Evolutionary conservation across 228 moss, liverwort and hornwort species (phyloP), one percentile per base, ranked within the genome.

Genomic region (Sphagnum magellanicum): DNA sequence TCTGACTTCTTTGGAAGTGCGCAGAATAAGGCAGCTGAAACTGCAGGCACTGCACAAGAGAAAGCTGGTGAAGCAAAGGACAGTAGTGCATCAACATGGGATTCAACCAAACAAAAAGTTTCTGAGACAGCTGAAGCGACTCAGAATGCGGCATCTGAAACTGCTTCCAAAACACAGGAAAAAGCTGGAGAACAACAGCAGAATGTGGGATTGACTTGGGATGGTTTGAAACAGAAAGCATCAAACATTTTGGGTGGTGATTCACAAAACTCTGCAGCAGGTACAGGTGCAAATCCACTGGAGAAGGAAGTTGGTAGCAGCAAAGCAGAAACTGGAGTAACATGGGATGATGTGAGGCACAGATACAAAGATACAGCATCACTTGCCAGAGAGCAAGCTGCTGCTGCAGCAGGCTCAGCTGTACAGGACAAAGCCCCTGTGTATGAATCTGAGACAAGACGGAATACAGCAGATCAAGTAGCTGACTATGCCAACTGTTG

Each of bases 401-500:
- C 71, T 15, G 69, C 16, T 48, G 71, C 52, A 4, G 1, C 17
- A 16, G 49, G 0, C 6, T 17, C 4, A 68, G 17, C 55, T 50
- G 32, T 32, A 32, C 32, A 32, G 32, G 32, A 32, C 32, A 64
- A 52, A 0, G 72, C 76, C 4, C 16, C 74, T 16, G 76, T 72
- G 0, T 85, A 76, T 4, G 71, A 81, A 6, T 85, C 79, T 4
- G 81, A 85, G 70, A 85, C 81, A 4, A 72, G 84, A 51, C 74
- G 84, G 8, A 81, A 76, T 13, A 81, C 84, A 57, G 79, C 84
- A 10, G 76, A 70, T 48, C 84, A 85, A 72, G 79, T 85, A 61
- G 81, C 84, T 4, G 84, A 85, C 16, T 85, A 85, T 14, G 81
- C 81, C n/a, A 59, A 76, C 14, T 72, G 72, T 63, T 85, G 32